Base-by-base conservation (phyloP, 352 stramenopile species). In the Globisporangium middletonii region DNA sequence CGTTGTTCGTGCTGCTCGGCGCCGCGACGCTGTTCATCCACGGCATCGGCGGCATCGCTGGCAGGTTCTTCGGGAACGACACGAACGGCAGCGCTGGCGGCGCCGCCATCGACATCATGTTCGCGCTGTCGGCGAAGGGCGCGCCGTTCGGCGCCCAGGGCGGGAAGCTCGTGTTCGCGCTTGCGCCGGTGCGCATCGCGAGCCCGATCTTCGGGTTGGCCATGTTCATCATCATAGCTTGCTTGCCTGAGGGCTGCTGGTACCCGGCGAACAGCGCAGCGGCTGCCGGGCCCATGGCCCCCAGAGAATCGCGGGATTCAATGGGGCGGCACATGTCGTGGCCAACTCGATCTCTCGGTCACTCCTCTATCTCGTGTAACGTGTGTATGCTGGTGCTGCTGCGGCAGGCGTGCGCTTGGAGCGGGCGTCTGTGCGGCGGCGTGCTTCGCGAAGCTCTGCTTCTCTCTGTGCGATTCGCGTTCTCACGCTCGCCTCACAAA, bases 291-390 rank as follows among this genome's bases (percentile, higher is more conserved):
- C 78, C 78, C 77, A 89, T 88, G 69, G 72, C 81, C 73, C 77
- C 77, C 67, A 92, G 69, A 73, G 82, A 86, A 85, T 92, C 77
- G 55, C 82, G 54, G 44, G 79, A 89, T 75, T 89, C 82, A 76
- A 92, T 92, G 63, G 82, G 82, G 72, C 82, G 79, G 67, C 82
- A 92, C 82, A 89, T 92, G 69, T 42, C 58, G 53, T 60, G 43
- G 54, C 43, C 58, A 63, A 63, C 46, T 61, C 45, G 50, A 44
- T 48, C 33, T 59, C 28, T 59, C 35, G 28, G 28, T 50, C 47
- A 23, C 27, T 27, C 41, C 37, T 28, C 27, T 50, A 5, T 13
- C 38, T 37, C 27, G 26, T 45, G 4, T 69, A 12, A 9, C 5
- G 33, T 38, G 33, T 38, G 12, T 23, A 23, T 23, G 23, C 23